phyloP scores from a whole-genome alignment of 768 basidiomycete genomes.

The Hygrocybe coccinea region DNA sequence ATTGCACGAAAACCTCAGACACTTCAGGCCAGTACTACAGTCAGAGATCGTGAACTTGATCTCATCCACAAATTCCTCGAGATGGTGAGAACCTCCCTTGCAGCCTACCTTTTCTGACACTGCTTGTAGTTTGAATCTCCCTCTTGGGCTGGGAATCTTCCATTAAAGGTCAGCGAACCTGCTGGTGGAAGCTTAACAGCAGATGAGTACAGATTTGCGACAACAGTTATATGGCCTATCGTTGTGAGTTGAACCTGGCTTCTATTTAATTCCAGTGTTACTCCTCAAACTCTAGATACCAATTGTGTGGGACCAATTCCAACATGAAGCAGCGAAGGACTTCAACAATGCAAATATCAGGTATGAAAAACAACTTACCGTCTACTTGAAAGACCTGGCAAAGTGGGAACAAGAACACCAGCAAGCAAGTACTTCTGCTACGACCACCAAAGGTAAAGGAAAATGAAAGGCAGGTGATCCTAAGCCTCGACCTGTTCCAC shows the following conservation, averaged over 20 bases:
- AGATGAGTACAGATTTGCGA: slow-evolving; percentile 28
- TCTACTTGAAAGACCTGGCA: not conserved
- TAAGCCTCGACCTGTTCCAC: slow-evolving; percentile 1
- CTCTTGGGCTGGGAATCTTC: slow-evolving; percentile 24
- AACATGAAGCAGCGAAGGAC: slow-evolving; percentile 7
- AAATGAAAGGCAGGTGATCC: not conserved
- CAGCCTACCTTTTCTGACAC: too few relatives aligned
- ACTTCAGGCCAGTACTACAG: not conserved
- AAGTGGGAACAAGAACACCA: not conserved
- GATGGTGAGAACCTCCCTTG: not conserved
- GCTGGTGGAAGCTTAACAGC: slow-evolving; percentile 27
- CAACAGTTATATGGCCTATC: slow-evolving; percentile 18
- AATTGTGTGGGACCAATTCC: slow-evolving; percentile 20
- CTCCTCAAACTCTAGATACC: slow-evolving; percentile 15
- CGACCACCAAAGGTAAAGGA: not conserved
- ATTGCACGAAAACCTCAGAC: not conserved
- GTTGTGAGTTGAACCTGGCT: slow-evolving; percentile 13
- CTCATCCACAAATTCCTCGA: not conserved
- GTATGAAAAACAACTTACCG: not conserved
- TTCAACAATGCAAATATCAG: slow-evolving; percentile 4
- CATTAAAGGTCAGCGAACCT: slow-evolving; percentile 25
- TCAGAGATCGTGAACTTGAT: not conserved
- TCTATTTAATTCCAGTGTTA: not conserved
- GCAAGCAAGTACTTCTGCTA: not conserved
- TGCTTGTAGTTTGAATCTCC: slow-evolving; percentile 22